Conservation (phyloP, 805 yeast species). For the Grigorovia jiainica region DNA sequence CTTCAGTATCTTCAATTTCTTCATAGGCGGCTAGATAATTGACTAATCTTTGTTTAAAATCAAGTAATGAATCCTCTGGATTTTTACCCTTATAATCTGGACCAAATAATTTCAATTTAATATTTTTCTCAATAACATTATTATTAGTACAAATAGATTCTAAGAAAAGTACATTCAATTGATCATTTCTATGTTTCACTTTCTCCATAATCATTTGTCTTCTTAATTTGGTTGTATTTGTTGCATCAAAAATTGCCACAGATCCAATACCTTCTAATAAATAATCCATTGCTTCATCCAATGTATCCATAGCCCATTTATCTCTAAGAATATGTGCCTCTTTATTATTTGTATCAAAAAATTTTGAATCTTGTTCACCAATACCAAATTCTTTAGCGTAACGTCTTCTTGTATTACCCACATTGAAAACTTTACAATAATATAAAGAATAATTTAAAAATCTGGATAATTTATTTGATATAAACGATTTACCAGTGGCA, state of each 20-base stretch:
- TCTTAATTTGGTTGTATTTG: conserved; percentile 61
- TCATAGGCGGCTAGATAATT: conserved; percentile 88
- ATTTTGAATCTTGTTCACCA: conserved; percentile 64
- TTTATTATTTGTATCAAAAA: conserved; percentile 73
- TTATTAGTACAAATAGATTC: conserved; percentile 85
- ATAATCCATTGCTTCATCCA: conserved; percentile 75
- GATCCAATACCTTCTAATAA: conserved; percentile 73
- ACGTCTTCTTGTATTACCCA: conserved; percentile 85
- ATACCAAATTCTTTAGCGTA: conserved; percentile 36
- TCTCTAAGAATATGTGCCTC: conserved; percentile 63
- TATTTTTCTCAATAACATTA: conserved; percentile 69
- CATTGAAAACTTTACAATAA: conserved; percentile 83
- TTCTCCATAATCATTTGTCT: conserved; percentile 48
- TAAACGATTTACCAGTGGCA: conserved; percentile 89
- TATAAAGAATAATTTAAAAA: conserved; percentile 92
- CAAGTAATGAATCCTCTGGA: conserved; percentile 65
- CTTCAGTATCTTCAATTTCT: conserved; percentile 71
- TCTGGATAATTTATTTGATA: conserved; percentile 82
- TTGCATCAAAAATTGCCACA: conserved; percentile 86
- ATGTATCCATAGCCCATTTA: conserved; percentile 93
- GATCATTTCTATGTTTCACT: conserved; percentile 48
- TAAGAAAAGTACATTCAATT: conserved; percentile 68
- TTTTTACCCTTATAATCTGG: conserved; percentile 89
- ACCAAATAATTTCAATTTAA: conserved; percentile 76
- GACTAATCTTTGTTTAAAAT: conserved; percentile 67